phyloP scores from a whole-genome alignment of 331 rosid species.

The Prunus yedoensis region DNA sequence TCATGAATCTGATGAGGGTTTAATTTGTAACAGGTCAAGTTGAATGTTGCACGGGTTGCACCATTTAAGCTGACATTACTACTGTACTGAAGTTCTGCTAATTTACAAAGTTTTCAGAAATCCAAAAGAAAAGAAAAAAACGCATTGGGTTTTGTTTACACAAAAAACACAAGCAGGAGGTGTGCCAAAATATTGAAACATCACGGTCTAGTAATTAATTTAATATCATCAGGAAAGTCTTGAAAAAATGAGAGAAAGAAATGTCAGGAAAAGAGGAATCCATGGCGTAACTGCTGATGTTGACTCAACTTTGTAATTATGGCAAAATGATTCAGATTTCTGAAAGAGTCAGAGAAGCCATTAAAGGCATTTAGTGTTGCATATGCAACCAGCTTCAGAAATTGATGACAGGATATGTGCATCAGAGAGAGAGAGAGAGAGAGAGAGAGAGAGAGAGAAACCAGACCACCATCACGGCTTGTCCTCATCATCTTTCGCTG shows the following conservation, averaged over 20 bases:
- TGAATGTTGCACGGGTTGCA: conserved; percentile 13
- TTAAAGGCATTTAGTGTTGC: conserved; percentile 40
- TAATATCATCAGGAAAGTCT: no score
- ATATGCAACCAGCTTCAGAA: conserved; percentile 26
- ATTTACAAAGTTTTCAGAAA: not conserved
- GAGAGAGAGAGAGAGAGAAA: not conserved
- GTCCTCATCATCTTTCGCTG: not conserved
- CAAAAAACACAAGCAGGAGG: not conserved
- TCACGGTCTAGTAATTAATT: conserved; percentile 20
- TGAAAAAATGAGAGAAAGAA: no score
- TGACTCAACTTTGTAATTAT: conserved; percentile 34
- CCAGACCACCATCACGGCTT: not conserved
- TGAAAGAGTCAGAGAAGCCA: conserved; percentile 27
- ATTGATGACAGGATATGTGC: conserved; percentile 28
- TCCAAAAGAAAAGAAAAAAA: not conserved
- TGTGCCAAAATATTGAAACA: conserved; percentile 12
- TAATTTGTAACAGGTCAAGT: not conserved
- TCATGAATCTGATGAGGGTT: not conserved
- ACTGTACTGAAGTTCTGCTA: not conserved
- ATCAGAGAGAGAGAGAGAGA: conserved; percentile 10
- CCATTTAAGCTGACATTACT: conserved; percentile 23
- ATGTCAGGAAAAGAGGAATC: conserved; percentile 21
- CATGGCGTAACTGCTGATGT: conserved; percentile 44
- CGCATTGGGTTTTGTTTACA: not conserved
- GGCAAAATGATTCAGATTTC: conserved; percentile 38